phyloP scores from a whole-genome alignment of 2,329 filamentous ascomycete species.

The Fusarium chuoi region DNA sequence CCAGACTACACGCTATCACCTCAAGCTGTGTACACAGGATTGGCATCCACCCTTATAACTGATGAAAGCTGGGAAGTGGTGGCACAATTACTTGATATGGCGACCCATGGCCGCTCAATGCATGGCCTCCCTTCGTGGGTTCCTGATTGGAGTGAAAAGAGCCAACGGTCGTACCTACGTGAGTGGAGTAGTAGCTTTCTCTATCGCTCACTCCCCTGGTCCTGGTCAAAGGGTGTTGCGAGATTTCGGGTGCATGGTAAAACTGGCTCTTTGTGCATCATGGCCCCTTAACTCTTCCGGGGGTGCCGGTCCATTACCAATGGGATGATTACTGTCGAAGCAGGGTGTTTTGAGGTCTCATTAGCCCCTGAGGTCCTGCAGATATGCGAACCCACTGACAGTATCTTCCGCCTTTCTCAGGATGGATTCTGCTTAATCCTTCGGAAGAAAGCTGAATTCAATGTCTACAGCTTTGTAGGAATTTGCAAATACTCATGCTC shows the following conservation, averaged over 20 bases:
- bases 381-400: not conserved
- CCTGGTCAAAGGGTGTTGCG: fast-evolving
- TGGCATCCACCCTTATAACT: not conserved
- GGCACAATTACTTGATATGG: not conserved
- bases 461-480: not conserved
- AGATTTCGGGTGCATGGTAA: not conserved
- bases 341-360: not conserved
- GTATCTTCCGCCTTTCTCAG: not conserved
- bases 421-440: not conserved
- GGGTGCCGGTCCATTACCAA: not conserved
- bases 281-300: not conserved
- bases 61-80: fast-evolving
- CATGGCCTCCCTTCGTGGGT: not conserved
- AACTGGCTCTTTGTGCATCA: not conserved
- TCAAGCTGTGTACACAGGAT: not conserved
- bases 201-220: fast-evolving
- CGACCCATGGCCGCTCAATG: not conserved
- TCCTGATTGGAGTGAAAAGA: not conserved
- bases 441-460: not conserved
- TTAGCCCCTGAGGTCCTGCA: not conserved
- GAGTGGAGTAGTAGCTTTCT: not conserved
- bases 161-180: not conserved
- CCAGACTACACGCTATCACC: not conserved
- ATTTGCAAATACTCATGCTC: not conserved
- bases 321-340: not conserved